Evolutionary conservation across 1,139 yeast genomes (phyloP).

Genomic region (Hyphopichia burtonii): DNA sequence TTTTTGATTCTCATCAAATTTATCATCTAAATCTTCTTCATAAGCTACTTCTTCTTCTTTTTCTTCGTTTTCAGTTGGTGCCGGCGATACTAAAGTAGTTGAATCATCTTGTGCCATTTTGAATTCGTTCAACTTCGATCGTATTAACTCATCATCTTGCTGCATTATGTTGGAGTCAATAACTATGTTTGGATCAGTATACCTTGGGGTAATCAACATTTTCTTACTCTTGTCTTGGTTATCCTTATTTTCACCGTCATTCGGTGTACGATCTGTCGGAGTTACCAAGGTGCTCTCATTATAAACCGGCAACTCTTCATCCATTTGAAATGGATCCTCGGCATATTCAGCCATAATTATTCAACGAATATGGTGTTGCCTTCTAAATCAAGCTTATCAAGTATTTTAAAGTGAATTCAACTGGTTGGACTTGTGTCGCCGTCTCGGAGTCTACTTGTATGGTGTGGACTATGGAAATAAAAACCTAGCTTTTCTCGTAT

Average conservation of each 20-base stretch:
- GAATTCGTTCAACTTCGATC: conserved; percentile 31
- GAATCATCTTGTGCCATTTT: conserved; percentile 21
- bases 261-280: neutral
- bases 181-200: conserved; percentile 12
- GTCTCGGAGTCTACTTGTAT: no score
- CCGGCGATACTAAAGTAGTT: neutral
- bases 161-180: conserved; percentile 7
- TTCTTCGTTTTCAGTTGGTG: conserved; percentile 14
- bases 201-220: conserved; percentile 14
- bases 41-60: conserved; percentile 21
- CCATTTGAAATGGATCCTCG: conserved; percentile 50
- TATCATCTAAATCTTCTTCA: conserved; percentile 48
- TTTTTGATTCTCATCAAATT: conserved; percentile 30
- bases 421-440: no score
- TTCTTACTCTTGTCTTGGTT: neutral
- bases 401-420: no score
- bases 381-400: no score
- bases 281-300: conserved; percentile 1
- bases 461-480: no score
- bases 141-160: conserved; percentile 30
- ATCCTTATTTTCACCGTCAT: neutral
- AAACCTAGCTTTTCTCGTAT: no score
- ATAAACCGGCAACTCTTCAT: conserved; percentile 32
- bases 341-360: conserved; percentile 28
- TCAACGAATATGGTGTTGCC: neutral